Percentiles rank a stretch among this genome's conserved stretches.
Evolutionary conservation across 495 filamentous ascomycete genomes (phyloP).

Genomic region (Penicillium lagena): DNA sequence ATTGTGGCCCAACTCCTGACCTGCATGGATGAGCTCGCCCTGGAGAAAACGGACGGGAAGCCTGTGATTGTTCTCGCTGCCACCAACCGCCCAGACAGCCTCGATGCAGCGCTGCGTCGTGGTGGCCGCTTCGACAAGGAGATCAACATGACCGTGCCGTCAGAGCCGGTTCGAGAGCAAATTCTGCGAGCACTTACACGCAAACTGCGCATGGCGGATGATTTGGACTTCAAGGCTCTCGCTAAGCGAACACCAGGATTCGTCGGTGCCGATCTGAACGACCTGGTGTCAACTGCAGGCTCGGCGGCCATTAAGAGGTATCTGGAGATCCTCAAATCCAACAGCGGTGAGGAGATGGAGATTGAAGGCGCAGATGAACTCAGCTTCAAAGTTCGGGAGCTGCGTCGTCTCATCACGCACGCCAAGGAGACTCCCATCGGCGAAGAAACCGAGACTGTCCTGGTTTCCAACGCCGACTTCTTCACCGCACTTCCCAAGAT

Average conservation of each 20-base stretch:
- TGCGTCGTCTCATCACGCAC: slow-evolving; percentile 48
- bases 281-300: slow-evolving; percentile 70
- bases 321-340: slow-evolving; percentile 43
- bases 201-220: slow-evolving; percentile 58
- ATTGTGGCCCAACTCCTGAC: slow-evolving; percentile 92
- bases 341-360: slow-evolving; percentile 48
- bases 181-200: slow-evolving; percentile 76
- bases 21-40: slow-evolving; percentile 77
- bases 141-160: slow-evolving; percentile 93
- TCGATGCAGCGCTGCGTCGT: slow-evolving; percentile 81
- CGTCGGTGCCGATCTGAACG: slow-evolving; percentile 88
- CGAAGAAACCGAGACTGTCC: slow-evolving; percentile 35
- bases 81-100: slow-evolving; percentile 84
- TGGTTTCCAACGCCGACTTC: slow-evolving; percentile 61
- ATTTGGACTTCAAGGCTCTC: slow-evolving; percentile 71
- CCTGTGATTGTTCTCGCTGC: slow-evolving; percentile 91
- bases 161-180: slow-evolving; percentile 72
- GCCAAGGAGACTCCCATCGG: slow-evolving; percentile 43
- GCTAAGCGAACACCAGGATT: slow-evolving; percentile 91
- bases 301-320: slow-evolving; percentile 59
- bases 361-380: slow-evolving; percentile 37
- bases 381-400: slow-evolving; percentile 38
- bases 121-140: slow-evolving; percentile 87
- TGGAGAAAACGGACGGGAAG: slow-evolving; percentile 77
- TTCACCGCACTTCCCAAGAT: slow-evolving; percentile 73